Evolutionary conservation across 192 early-diverging fungal genomes (phyloP), one percentile per base, ranked within the genome.

Genomic region (Coemansia sp.): DNA sequence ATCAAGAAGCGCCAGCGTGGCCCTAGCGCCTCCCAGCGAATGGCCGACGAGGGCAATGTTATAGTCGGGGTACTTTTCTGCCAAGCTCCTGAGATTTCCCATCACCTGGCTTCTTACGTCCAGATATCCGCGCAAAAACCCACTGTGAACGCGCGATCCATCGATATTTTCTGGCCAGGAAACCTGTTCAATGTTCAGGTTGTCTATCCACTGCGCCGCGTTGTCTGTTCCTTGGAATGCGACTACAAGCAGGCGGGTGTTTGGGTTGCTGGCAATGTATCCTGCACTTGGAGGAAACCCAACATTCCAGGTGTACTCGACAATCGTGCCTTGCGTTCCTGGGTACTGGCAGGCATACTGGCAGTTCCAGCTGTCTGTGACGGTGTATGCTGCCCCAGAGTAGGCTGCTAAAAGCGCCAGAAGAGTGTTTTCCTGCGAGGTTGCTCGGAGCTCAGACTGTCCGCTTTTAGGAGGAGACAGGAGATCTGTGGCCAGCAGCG

Each of bases 201-300:
- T 79, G 4, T 82, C 73, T 4, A 61, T 25, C 75, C 67, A 75
- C 51, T 78, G 75, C 1, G 64, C 27, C 9, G 23, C 6, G 48
- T 72, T 61, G 5, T 68, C 56, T 14, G 81, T 83, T 20, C 81
- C 81, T 34, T 68, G 75, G 67, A 75, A 77, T 4, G 71, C 69
- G 25, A 75, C 65, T 11, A 73, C 58, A 9, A 82, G 55, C 23
- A 68, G 20, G 3, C 56, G 32, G 5, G 57, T 61, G 35, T 45
- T 48, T 18, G 68, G 68, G 19, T 80, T 80, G 30, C 68, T 53
- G 10, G 78, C 78, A 59, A 80, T 72, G 30, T 71, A 80, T 18
- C 78, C 78, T 8, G 61, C 68, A 23, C 72, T 74, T 29, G 34
- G 45, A 18, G 68, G 72, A 52, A 62, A 55, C 1, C 61, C 64